Evolutionary conservation across 768 basidiomycete genomes (phyloP).

Genomic region (Lentinula boryana): DNA sequence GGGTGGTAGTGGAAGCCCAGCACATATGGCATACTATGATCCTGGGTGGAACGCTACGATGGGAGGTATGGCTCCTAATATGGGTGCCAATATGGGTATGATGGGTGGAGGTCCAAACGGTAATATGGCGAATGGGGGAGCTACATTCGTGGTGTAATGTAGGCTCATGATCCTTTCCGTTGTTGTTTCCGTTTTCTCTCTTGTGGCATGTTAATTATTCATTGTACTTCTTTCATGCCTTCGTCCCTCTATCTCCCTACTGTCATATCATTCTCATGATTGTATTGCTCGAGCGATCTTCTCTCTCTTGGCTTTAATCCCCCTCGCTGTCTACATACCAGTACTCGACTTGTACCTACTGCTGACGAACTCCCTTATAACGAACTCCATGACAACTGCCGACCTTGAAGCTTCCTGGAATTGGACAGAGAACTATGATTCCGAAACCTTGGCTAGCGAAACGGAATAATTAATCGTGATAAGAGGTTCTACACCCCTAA

Average conservation of each 20-base stretch:
- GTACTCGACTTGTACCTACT: neutral
- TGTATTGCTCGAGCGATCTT: neutral
- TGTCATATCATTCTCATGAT: neutral
- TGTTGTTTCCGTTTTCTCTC: neutral
- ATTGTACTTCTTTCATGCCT: neutral
- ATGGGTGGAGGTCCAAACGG: slow-evolving; percentile 10
- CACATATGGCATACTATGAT: neutral
- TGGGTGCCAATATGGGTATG: slow-evolving; percentile 6
- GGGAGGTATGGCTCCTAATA: slow-evolving; percentile 5
- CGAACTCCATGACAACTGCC: too few species aligned
- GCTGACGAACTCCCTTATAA: neutral
- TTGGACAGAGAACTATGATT: too few species aligned
- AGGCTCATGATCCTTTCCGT: neutral
- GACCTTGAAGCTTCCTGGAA: too few species aligned
- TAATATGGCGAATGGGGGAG: slow-evolving; percentile 9
- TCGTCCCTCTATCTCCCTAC: neutral
- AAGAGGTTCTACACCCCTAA: too few species aligned
- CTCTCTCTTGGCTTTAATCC: neutral
- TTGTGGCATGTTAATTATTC: neutral
- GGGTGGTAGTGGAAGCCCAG: slow-evolving; percentile 9
- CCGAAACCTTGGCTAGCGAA: too few species aligned
- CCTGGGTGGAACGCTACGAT: slow-evolving; percentile 1
- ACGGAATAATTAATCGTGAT: too few species aligned
- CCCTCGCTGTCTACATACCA: neutral
- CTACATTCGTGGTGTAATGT: slow-evolving; percentile 16